Evolutionary conservation across 139 green algal species (phyloP).

Genomic region (Zygnema circumcarinatum): DNA sequence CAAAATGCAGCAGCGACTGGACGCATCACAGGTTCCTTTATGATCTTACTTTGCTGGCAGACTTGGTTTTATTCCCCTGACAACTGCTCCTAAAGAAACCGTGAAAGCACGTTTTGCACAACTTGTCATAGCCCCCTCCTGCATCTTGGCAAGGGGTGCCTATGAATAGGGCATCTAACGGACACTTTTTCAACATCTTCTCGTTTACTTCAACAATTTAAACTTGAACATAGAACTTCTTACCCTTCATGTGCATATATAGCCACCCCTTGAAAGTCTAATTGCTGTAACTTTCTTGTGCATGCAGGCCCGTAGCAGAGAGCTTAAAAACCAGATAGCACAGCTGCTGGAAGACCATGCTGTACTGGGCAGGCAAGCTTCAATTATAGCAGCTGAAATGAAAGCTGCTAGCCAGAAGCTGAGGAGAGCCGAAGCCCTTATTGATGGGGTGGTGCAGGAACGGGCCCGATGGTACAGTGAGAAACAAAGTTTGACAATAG

Average conservation of each 20-base stretch:
- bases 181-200: too few species aligned
- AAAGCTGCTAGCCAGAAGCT: conserved; percentile 1
- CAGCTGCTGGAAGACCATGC: conserved; percentile 25
- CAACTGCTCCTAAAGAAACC: background rate
- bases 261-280: too few species aligned
- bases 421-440: background rate
- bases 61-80: background rate
- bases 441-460: conserved; percentile 38
- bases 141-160: too few species aligned
- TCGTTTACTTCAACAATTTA: too few species aligned
- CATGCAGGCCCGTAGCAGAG: background rate
- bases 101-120: too few species aligned
- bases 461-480: conserved; percentile 32
- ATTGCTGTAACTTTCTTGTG: too few species aligned
- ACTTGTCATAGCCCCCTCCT: too few species aligned
- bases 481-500: conserved; percentile 7
- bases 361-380: background rate
- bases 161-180: too few species aligned
- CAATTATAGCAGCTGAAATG: conserved; percentile 37
- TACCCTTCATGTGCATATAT: too few species aligned
- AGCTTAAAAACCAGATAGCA: background rate
- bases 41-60: background rate
- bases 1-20: background rate
- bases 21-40: background rate
- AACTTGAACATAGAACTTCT: too few species aligned